A percentile compares a stretch with the other conserved stretches of the same genome.
Evolutionary conservation across 2,329 filamentous ascomycete species (phyloP).

Genomic region (Metarhizium guizhouense): DNA sequence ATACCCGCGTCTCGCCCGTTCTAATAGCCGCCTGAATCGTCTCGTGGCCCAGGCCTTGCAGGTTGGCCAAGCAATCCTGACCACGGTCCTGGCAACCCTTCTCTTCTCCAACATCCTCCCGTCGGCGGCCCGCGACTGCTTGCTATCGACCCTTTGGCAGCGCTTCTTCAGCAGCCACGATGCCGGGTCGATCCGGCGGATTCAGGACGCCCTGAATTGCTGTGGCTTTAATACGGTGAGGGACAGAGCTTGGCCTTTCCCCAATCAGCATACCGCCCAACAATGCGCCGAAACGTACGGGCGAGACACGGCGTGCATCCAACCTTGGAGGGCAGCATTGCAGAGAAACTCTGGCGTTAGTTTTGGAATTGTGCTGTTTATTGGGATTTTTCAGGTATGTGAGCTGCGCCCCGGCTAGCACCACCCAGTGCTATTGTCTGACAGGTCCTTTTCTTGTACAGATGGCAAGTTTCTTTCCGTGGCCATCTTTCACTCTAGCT

Average conservation of each 20-base stretch:
- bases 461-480: background rate
- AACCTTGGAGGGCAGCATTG: slow-evolving; percentile 33
- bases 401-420: background rate
- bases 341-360: slow-evolving; percentile 34
- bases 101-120: slow-evolving; percentile 10
- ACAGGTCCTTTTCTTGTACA: background rate
- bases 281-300: slow-evolving; percentile 35
- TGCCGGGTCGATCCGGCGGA: slow-evolving; percentile 35
- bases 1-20: background rate
- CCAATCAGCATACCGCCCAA: slow-evolving; percentile 24
- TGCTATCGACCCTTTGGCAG: slow-evolving; percentile 14
- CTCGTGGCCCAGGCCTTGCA: slow-evolving; percentile 4
- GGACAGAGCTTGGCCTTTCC: slow-evolving; percentile 51
- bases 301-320: slow-evolving; percentile 35
- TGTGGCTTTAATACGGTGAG: slow-evolving; percentile 48
- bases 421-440: background rate
- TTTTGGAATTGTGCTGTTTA: slow-evolving; percentile 33
- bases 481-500: background rate
- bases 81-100: slow-evolving; percentile 9
- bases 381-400: slow-evolving; percentile 39
- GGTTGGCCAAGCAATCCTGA: slow-evolving; percentile 5
- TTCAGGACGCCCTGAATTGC: slow-evolving; percentile 55
- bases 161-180: slow-evolving; percentile 30
- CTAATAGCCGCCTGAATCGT: background rate
- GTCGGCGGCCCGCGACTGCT: slow-evolving; percentile 8